Base-by-base conservation (phyloP, 805 yeast species). In the Metschnikowia reukaufii region DNA sequence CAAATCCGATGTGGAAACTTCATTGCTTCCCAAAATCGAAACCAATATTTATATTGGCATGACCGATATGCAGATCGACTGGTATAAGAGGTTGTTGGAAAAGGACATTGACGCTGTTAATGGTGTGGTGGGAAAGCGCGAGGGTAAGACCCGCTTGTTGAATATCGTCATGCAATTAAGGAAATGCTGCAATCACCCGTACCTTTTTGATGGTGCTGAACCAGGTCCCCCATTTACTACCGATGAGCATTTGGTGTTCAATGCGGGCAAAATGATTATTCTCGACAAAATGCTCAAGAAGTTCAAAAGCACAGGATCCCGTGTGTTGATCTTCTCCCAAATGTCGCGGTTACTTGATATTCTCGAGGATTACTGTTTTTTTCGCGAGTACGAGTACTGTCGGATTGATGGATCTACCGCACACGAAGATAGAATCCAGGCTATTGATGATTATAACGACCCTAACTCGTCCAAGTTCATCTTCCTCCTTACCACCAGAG, bases 181-280 rank as follows among this genome's bases (percentile, higher is more conserved):
- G 60, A 92, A 92, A 65, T 92, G 98, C 65, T 92, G 98, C 65
- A 92, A 94, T 63, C 99, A 94, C 67, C 98, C 98, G 0, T 92
- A 94, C 65, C 70, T 92, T 45, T 94, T 94, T 61, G 98, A 92
- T 64, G 98, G 99, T n/a, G 99, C 98, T 1, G 98, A 91, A 66
- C 98, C 97, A 0, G 98, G 98, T 8, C 98, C 98, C 1, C 98
- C 98, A 1, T 92, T 76, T 61, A 92, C 97, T 1, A 92, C 96
- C 0, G 97, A 90, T 65, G 97, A 91, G 65, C 98, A 92, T 67
- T 74, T 92, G 52, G 84, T 91, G n/a, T 83, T 59, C 70, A 92
- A 92, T 63, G 78, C 96, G 6, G 97, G 96, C 25, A 91, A 91
- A 64, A 87, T 91, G 91, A 77, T 87, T 44, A 88, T 92, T 30